Evolutionary conservation across 108 stramenopile species (phyloP), one percentile per base, ranked within the genome.

Genomic region (Nitzschia sp.): DNA sequence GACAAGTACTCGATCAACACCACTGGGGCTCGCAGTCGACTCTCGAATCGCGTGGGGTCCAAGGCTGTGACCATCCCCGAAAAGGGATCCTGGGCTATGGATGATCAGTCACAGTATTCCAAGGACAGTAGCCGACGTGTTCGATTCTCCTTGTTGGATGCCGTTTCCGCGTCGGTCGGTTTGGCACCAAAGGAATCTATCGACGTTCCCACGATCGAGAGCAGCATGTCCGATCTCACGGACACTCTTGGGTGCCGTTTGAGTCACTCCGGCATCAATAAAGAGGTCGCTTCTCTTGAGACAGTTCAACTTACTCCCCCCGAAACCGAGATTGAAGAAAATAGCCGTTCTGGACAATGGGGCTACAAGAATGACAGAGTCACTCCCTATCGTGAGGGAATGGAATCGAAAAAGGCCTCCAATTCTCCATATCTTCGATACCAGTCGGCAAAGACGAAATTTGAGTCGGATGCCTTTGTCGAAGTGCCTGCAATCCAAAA

Each of bases 381-480:
- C 26, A 77, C 76, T 13, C 76, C 76, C 1, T 64, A 61, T 29
- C 30, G 38, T 16, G 34, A 57, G 23, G 69, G 76, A 19, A 52
- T 21, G 45, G 29, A 31, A 25, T 16, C 36, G 26, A 59, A 30
- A 23, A 25, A 69, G 2, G 57, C 54, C 1, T 66, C 76, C 0
- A 57, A 71, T 21, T 77, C 76, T 23, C 76, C 76, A 1, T 71
- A 56, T 38, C 26, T 77, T 29, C 69, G 76, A 2, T 77, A 66
- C 58, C 62, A 71, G 48, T 69, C 72, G 1, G 76, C 76, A 16
- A 77, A 71, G 70, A 65, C 34, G 1, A 63, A 60, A 33, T 66
- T 38, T n/a, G 71, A 72, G 30, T 22, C 33, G 17, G 32, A 52
- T 6, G 45, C 53, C 6, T 60, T 35, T 19, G 60, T 76, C 57